These are phyloP conservation scores for Chlorella sp. DNA, from an alignment of 139 green algal genomes.

Conservation along the genomic window DNA sequence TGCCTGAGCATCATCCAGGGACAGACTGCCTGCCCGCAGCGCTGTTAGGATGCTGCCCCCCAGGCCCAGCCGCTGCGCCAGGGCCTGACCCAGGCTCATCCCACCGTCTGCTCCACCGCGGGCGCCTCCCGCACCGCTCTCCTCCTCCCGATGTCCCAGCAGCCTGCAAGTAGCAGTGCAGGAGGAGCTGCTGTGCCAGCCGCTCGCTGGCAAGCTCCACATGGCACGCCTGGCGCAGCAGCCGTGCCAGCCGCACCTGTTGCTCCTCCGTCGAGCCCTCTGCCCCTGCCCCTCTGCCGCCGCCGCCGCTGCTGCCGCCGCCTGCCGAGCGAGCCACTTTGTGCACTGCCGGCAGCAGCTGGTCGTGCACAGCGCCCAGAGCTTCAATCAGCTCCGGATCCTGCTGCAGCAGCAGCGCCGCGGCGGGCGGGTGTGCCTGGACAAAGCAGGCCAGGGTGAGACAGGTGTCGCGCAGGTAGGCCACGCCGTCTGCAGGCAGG, in stretches of 20 bases:
- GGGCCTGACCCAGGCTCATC: constrained; percentile 8
- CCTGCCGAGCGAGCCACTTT: background rate
- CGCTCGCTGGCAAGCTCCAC: constrained; percentile 40
- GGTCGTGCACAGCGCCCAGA: constrained; percentile 38
- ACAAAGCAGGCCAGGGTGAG: constrained; percentile 73
- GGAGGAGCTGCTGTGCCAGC: constrained; percentile 54
- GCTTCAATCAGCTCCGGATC: constrained; percentile 20
- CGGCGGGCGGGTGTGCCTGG: constrained; percentile 49
- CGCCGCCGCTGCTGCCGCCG: background rate
- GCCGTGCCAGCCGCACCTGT: background rate
- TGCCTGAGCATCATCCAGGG: constrained; percentile 75
- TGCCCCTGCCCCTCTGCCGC: constrained; percentile 43
- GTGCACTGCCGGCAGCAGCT: constrained; percentile 32
- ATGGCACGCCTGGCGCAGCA: background rate
- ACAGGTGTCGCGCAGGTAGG: constrained; percentile 74
- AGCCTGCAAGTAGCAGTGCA: constrained; percentile 46
- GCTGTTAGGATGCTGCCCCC: constrained; percentile 29
- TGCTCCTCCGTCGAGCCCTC: too few relatives aligned
- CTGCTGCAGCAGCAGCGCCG: constrained; percentile 53
- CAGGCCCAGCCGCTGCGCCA: constrained; percentile 37
- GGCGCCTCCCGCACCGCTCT: background rate
- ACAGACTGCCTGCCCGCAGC: constrained; percentile 45
- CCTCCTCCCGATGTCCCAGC: constrained; percentile 44
- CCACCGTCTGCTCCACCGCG: background rate
- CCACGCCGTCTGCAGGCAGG: constrained; percentile 60